Base-by-base conservation (phyloP, 495 filamentous ascomycete species). In the Tuber brumale region DNA sequence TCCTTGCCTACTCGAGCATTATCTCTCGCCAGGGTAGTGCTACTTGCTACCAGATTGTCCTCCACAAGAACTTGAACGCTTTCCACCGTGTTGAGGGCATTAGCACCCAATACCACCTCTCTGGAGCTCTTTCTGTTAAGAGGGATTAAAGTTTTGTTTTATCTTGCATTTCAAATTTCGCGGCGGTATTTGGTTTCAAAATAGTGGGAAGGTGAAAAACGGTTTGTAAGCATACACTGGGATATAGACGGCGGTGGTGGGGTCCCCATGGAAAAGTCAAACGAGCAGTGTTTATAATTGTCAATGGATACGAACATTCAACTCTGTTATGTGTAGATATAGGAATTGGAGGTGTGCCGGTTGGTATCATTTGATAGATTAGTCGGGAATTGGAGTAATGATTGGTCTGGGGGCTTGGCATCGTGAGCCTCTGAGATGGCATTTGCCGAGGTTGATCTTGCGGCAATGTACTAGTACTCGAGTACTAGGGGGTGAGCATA, bases 51-150 rank as follows among this genome's bases (percentile, higher is more conserved):
- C 96, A 98, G 87, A 94, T 99, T 84, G 92, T 89, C 27, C 85
- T 96, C 71, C 93, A 97, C 85, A 99, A 99, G 92, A 99, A 98
- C 86, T 89, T 97, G 86, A 99, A 99, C 88, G 93, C 93, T 41
- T 95, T 91, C 74, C 95, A 99, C 87, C 92, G 95, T 79, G 85
- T 97, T 77, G 94, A 98, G 84, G 95, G 95, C 71, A 89, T 97
- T 79, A 81, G 87, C 9, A 89, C 86, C 69, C 94, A 97, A 81
- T 93, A 89, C 77, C 90, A 87, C 70, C 88, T 99, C 72, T 84
- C 84, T n/a, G 94, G 90, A 51, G 94, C 96, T 74, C 87, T 91
- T 35, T 76, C 82, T n/a, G 77, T 82, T 41, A 69, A 69, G 45
- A 80, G 73, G 57, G 78, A 80, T 46, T 80, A 76, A 45, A 75